These are phyloP conservation scores for Beta vulgaris DNA, from an alignment of 148 eudicot species.

Conservation along the genomic window DNA sequence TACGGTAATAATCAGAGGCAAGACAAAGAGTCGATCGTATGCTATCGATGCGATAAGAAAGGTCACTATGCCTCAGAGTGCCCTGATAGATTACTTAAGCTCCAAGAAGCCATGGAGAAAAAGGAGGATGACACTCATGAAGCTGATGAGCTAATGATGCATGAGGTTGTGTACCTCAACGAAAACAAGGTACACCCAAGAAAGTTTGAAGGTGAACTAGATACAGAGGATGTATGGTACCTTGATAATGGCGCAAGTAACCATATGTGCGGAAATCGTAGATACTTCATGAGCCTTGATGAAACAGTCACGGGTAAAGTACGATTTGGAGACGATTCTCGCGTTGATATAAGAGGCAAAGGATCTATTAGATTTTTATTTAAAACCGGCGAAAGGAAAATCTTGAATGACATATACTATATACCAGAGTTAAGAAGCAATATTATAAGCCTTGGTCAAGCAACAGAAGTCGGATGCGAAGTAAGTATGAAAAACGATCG, in stretches of 20 bases:
- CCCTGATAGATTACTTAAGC: not conserved
- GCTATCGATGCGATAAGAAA: not conserved
- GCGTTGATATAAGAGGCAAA: not conserved
- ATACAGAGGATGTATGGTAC: not conserved
- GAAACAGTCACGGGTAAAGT: not conserved
- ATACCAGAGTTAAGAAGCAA: not conserved
- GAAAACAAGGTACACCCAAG: not conserved
- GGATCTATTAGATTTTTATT: not conserved
- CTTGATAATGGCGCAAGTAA: constrained; percentile 5
- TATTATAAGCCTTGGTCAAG: not conserved
- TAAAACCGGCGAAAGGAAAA: not conserved
- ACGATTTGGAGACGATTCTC: not conserved
- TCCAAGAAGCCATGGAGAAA: not conserved
- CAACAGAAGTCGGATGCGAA: not conserved
- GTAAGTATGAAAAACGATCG: not conserved
- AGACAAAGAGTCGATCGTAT: not conserved
- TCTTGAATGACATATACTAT: not conserved
- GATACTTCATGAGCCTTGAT: not conserved
- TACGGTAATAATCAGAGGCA: too few relatives aligned
- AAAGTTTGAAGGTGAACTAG: not conserved
- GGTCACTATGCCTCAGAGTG: not conserved
- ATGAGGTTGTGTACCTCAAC: not conserved
- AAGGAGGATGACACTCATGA: not conserved
- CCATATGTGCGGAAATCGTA: not conserved
- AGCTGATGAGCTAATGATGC: not conserved